Conservation (phyloP, 2,329 filamentous ascomycete genomes). For the Dothideomycetidae sp. region DNA sequence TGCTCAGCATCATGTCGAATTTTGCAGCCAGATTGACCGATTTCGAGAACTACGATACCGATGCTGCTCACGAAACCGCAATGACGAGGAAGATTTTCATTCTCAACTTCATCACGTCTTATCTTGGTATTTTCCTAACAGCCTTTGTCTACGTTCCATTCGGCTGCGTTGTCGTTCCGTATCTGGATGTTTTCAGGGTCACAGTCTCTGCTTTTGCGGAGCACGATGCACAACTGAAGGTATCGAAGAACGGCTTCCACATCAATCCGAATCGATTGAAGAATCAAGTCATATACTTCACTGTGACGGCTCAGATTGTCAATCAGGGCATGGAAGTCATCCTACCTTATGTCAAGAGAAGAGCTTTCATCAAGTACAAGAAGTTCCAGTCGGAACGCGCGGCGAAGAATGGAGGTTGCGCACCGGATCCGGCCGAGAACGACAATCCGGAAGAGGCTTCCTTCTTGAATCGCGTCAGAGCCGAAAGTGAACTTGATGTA, state of each 20-base stretch:
- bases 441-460: conserved; percentile 64
- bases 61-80: conserved; percentile 67
- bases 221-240: conserved; percentile 53
- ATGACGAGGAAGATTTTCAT: conserved; percentile 89
- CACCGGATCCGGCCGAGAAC: conserved; percentile 30
- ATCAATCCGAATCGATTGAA: conserved; percentile 74
- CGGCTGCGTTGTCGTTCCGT: conserved; percentile 66
- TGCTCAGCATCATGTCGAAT: conserved; percentile 59
- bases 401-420: conserved; percentile 39
- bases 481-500: conserved; percentile 64
- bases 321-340: conserved; percentile 74
- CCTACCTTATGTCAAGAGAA: conserved; percentile 71
- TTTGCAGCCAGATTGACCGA: conserved; percentile 66
- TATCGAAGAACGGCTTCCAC: conserved; percentile 47
- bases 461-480: conserved; percentile 68
- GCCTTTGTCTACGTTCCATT: conserved; percentile 94
- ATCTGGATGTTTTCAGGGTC: conserved; percentile 67
- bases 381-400: conserved; percentile 50
- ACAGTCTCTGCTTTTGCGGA: conserved; percentile 63
- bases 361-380: conserved; percentile 64
- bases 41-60: conserved; percentile 84
- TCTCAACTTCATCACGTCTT: conserved; percentile 92
- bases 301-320: conserved; percentile 83
- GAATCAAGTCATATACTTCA: conserved; percentile 91
- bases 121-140: conserved; percentile 80